Evolutionary conservation across 2,329 filamentous ascomycete species (phyloP).

Genomic region (Trichoderma citrinoviride): DNA sequence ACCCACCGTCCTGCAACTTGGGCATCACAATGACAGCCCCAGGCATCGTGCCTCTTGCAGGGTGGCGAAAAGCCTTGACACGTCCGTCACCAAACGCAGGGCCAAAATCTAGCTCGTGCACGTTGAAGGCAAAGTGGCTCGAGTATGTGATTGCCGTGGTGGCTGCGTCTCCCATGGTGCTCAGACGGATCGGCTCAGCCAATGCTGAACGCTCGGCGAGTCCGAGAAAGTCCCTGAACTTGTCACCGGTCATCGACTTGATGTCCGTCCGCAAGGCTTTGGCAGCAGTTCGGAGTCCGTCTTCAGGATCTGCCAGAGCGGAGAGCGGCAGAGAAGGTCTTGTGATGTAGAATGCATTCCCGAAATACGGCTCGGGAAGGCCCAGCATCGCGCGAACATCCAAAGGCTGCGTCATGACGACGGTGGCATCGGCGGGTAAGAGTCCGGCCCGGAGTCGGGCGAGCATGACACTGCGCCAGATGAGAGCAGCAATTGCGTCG

Average conservation of each 20-base stretch:
- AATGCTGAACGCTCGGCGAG: too few species aligned
- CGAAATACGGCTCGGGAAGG: neutral
- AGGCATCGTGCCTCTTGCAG: neutral
- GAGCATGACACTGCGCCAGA: neutral
- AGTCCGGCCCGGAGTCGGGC: neutral
- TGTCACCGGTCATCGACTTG: neutral
- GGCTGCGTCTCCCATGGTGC: neutral
- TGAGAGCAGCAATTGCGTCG: neutral
- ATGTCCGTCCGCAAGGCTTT: neutral
- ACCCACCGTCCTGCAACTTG: neutral
- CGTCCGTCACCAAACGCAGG: neutral
- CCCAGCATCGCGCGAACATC: neutral
- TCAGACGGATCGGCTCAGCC: too few species aligned
- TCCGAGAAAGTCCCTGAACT: neutral
- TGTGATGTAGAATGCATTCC: neutral
- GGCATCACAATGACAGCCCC: neutral
- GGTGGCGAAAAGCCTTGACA: neutral
- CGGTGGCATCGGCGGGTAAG: neutral
- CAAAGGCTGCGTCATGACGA: neutral
- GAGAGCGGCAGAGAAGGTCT: neutral
- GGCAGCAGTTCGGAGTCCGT: neutral
- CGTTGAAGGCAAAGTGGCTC: neutral
- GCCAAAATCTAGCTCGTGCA: neutral
- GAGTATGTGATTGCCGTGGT: neutral
- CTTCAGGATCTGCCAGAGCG: neutral